A percentile compares a stretch with the other conserved stretches of the same genome.
These are phyloP conservation scores for Colletotrichum sp. DNA, from an alignment of 2,329 filamentous ascomycete genomes.

Conservation along the genomic window DNA sequence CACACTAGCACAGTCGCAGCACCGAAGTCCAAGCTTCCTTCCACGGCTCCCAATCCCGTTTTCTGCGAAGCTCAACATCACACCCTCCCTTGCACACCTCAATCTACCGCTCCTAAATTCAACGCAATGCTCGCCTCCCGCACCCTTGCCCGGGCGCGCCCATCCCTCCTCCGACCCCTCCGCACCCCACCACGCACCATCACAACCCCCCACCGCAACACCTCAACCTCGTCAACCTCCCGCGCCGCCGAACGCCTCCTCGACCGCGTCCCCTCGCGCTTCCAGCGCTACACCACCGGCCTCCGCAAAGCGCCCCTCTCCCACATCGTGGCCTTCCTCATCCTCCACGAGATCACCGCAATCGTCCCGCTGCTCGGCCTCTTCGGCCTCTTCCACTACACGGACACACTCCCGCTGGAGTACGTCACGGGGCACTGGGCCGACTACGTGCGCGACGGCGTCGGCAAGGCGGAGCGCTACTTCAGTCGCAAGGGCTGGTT, in stretches of 20 bases:
- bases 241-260: constrained; percentile 48
- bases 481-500: constrained; percentile 85
- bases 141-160: not conserved
- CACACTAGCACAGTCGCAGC: not conserved
- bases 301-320: constrained; percentile 80
- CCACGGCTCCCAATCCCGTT: not conserved
- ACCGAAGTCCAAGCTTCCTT: not conserved
- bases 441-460: constrained; percentile 61
- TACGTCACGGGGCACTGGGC: constrained; percentile 58
- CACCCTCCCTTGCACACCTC: not conserved
- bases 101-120: no score
- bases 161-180: not conserved
- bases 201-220: not conserved
- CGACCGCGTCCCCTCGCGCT: constrained; percentile 64
- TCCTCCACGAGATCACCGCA: constrained; percentile 92
- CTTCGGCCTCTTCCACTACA: constrained; percentile 80
- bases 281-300: constrained; percentile 72
- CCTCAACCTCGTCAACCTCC: constrained; percentile 31
- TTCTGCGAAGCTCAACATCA: not conserved
- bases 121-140: not conserved
- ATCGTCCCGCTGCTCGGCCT: constrained; percentile 79
- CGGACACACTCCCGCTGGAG: constrained; percentile 70
- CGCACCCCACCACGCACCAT: not conserved
- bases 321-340: constrained; percentile 83
- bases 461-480: constrained; percentile 78